Conservation (phyloP, 108 stramenopile species). For the Skeletonema tropicum region DNA sequence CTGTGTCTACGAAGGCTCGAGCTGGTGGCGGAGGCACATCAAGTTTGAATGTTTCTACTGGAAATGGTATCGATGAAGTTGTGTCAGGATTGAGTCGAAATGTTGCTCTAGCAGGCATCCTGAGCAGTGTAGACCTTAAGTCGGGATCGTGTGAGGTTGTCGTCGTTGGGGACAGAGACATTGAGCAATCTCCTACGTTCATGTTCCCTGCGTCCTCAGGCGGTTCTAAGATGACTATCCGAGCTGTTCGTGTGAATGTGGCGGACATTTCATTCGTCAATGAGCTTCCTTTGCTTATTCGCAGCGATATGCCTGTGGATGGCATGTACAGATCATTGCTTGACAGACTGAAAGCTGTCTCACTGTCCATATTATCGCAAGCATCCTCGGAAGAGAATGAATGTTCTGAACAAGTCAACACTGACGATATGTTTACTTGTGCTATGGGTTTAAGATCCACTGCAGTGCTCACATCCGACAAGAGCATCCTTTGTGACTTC, state of each 20-base stretch:
- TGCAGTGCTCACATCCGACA: constrained; percentile 35
- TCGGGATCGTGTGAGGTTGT: constrained; percentile 81
- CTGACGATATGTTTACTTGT: constrained; percentile 22
- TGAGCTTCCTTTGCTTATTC: constrained; percentile 63
- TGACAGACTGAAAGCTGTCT: constrained; percentile 15
- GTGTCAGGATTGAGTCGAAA: constrained; percentile 71
- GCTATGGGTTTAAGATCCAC: constrained; percentile 38
- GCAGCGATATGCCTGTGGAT: constrained; percentile 22
- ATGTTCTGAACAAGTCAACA: not conserved
- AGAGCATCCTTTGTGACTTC: constrained; percentile 11
- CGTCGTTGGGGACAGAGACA: constrained; percentile 35
- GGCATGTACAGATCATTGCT: constrained; percentile 16
- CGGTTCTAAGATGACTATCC: constrained; percentile 48
- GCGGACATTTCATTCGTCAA: constrained; percentile 63
- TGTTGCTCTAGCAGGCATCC: constrained; percentile 66
- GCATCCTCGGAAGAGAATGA: not conserved
- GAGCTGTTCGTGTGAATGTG: constrained; percentile 70
- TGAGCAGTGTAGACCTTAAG: constrained; percentile 73
- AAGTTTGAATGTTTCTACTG: constrained; percentile 60
- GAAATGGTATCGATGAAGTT: constrained; percentile 76
- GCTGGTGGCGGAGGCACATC: constrained; percentile 15
- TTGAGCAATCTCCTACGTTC: constrained; percentile 6
- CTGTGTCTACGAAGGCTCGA: constrained; percentile 32
- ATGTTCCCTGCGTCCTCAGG: not conserved
- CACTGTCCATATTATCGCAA: not conserved